Evolutionary conservation across 2,329 filamentous ascomycete species (phyloP).

Genomic region (Paraconiothyrium sp.): DNA sequence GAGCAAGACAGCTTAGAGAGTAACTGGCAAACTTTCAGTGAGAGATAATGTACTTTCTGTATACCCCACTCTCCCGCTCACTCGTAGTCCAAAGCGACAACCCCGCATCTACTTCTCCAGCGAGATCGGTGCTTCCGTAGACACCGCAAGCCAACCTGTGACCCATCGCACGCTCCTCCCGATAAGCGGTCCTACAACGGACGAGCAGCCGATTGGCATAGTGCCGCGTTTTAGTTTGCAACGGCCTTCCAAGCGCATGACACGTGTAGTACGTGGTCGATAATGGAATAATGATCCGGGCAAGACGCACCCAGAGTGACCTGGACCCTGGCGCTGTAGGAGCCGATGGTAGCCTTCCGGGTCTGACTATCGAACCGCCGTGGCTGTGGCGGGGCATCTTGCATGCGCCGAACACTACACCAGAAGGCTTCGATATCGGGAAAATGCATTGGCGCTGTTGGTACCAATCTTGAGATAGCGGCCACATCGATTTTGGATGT

Average conservation of each 20-base stretch:
- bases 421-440: constrained; percentile 1
- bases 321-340: constrained; percentile 10
- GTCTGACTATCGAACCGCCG: constrained; percentile 1
- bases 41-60: not conserved
- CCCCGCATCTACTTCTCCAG: constrained; percentile 12
- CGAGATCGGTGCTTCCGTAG: constrained; percentile 12
- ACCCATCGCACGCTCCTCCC: constrained; percentile 7
- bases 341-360: constrained; percentile 15
- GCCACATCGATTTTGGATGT: not conserved
- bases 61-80: not conserved
- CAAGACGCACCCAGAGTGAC: not conserved
- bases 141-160: constrained; percentile 5
- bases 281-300: constrained; percentile 13
- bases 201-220: constrained; percentile 16
- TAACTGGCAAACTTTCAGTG: not conserved
- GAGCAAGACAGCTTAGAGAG: not conserved
- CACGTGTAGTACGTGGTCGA: constrained; percentile 11
- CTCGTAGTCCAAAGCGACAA: not conserved
- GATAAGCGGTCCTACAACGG: constrained; percentile 11
- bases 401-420: constrained; percentile 2
- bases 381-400: constrained; percentile 1
- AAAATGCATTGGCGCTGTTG: not conserved
- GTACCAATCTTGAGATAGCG: not conserved
- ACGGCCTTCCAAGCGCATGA: not conserved
- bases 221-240: not conserved